Conservation (phyloP, 2,329 filamentous ascomycete species). For the Calonectria naviculata region DNA sequence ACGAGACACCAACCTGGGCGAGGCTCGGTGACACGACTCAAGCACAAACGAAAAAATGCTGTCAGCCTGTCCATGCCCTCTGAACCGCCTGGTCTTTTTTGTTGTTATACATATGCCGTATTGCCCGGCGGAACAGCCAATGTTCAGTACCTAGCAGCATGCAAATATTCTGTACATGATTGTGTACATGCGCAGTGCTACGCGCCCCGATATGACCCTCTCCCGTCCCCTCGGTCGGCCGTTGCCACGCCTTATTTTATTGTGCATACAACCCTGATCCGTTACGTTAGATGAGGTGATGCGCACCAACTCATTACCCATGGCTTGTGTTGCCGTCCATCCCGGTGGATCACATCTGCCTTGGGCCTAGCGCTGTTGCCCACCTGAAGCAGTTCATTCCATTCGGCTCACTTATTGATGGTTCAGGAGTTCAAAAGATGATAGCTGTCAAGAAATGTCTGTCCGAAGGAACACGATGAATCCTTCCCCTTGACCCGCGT, state of each 20-base stretch:
- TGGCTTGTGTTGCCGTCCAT: slow-evolving; percentile 33
- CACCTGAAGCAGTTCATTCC: slow-evolving; percentile 9
- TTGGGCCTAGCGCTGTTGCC: slow-evolving; percentile 26
- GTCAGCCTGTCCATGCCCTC: background rate
- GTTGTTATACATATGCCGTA: background rate
- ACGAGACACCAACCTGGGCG: slow-evolving; percentile 1
- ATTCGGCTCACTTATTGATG: background rate
- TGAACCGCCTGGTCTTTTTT: background rate
- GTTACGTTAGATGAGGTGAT: background rate
- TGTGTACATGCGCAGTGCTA: background rate
- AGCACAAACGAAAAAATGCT: background rate
- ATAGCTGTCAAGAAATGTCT: background rate
- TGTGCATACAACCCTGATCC: background rate
- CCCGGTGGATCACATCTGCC: slow-evolving; percentile 25
- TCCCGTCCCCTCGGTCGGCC: background rate
- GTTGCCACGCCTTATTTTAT: background rate
- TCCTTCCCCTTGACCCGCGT: background rate
- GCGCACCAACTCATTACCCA: slow-evolving; percentile 24
- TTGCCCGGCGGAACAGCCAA: background rate
- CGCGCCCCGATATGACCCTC: background rate
- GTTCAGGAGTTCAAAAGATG: background rate
- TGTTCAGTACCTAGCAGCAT: background rate
- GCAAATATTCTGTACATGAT: background rate
- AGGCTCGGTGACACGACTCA: background rate
- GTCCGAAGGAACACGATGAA: background rate